Percentiles rank a stretch among this genome's conserved stretches.
Conservation (phyloP, 495 filamentous ascomycete species). For the Daldinia loculata region DNA sequence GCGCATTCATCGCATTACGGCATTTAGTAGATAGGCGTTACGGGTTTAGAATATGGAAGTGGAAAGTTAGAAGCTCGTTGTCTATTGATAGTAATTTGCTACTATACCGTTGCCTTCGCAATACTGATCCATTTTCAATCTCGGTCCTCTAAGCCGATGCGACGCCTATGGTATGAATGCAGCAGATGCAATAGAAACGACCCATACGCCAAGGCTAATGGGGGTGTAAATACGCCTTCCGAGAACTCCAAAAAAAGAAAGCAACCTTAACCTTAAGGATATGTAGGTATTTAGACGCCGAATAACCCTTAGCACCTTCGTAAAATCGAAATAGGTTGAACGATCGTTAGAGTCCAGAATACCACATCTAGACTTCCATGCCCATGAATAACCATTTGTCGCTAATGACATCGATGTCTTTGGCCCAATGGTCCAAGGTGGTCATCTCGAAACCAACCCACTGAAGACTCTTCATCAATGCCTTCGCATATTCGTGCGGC, state of each 20-base stretch:
- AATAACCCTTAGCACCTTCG: conserved; percentile 8
- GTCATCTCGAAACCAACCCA: conserved; percentile 92
- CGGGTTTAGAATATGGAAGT: conserved; percentile 21
- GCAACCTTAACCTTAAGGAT: conserved; percentile 22
- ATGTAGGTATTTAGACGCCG: conserved; percentile 11
- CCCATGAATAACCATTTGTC: conserved; percentile 83
- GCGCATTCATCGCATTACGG: conserved; percentile 24
- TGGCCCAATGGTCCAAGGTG: conserved; percentile 77
- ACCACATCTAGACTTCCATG: conserved; percentile 73
- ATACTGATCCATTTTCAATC: conserved; percentile 17
- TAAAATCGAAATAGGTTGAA: conserved; percentile 20
- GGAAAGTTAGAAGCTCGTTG: conserved; percentile 25
- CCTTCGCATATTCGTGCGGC: conserved; percentile 64
- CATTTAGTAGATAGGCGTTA: conserved; percentile 33
- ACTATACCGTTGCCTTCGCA: conserved; percentile 34
- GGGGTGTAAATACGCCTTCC: conserved; percentile 17
- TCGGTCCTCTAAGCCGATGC: conserved; percentile 17
- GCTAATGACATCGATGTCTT: conserved; percentile 66
- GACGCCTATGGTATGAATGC: conserved; percentile 21
- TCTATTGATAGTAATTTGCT: conserved; percentile 41
- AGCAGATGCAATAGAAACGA: conserved; percentile 26
- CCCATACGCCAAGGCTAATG: conserved; percentile 19
- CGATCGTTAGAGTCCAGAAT: neutral
- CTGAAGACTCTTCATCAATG: conserved; percentile 79
- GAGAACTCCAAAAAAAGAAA: conserved; percentile 33